Percentiles rank a stretch among this genome's conserved stretches.
These are phyloP conservation scores for Litchi chinensis DNA, from an alignment of 345 rosid genomes.

Conservation along the genomic window DNA sequence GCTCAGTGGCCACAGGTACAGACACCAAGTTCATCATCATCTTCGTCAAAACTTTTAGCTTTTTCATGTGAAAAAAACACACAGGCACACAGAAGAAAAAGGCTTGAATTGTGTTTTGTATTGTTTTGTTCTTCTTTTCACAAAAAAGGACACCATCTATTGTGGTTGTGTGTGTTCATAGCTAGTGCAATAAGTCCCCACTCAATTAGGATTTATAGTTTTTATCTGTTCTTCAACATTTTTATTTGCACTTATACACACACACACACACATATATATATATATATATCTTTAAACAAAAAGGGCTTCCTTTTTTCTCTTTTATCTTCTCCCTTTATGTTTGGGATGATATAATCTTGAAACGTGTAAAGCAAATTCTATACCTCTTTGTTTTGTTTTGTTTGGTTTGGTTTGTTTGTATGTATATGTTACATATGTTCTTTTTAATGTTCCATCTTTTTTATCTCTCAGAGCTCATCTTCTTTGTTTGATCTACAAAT, in stretches of 20 bases:
- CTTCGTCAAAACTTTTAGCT: slow-evolving; percentile 13
- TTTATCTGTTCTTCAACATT: slow-evolving; percentile 34
- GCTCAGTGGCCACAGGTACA: slow-evolving; percentile 97
- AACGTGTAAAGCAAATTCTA: slow-evolving; percentile 31
- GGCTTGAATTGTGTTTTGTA: neutral
- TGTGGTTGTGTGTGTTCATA: slow-evolving; percentile 31
- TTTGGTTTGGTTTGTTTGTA: slow-evolving; percentile 34
- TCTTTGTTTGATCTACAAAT: slow-evolving; percentile 27
- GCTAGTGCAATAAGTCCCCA: slow-evolving; percentile 45
- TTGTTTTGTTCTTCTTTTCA: slow-evolving; percentile 22
- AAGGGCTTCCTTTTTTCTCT: slow-evolving; percentile 3
- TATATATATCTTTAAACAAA: slow-evolving; percentile 28
- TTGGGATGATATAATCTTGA: slow-evolving; percentile 30
- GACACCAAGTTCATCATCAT: slow-evolving; percentile 12
- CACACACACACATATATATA: too few relatives aligned
- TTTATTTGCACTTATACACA: slow-evolving; percentile 44
- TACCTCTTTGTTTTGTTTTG: slow-evolving; percentile 27
- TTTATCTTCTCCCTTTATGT: slow-evolving; percentile 6
- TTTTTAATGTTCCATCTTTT: slow-evolving; percentile 10
- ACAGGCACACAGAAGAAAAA: neutral
- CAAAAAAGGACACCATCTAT: slow-evolving; percentile 11
- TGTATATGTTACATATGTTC: neutral
- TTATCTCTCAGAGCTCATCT: slow-evolving; percentile 15
- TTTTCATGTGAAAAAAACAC: neutral
- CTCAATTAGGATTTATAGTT: slow-evolving; percentile 40